A percentile compares a stretch with the other conserved stretches of the same genome.
phyloP scores from a whole-genome alignment of 768 basidiomycete genomes.

The Psilocybe cubensis region DNA sequence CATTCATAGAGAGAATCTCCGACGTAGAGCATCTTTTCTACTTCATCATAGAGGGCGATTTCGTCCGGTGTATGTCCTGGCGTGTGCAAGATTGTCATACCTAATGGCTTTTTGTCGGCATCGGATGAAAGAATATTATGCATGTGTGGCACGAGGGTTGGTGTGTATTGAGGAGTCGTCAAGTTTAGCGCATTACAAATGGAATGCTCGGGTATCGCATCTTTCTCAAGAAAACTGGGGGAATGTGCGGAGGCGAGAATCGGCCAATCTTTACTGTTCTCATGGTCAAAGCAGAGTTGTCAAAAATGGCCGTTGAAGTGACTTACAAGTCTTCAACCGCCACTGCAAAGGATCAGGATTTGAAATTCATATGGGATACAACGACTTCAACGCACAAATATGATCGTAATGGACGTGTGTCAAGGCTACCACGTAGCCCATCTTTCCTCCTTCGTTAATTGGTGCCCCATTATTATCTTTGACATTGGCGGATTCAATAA shows the following conservation, averaged over 20 bases:
- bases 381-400: slow-evolving; percentile 44
- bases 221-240: slow-evolving; percentile 44
- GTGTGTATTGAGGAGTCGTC: slow-evolving; percentile 46
- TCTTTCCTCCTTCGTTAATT: slow-evolving; percentile 43
- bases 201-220: slow-evolving; percentile 46
- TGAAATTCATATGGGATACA: background rate
- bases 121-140: slow-evolving; percentile 31
- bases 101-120: slow-evolving; percentile 27
- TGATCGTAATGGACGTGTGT: slow-evolving; percentile 65
- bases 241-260: slow-evolving; percentile 53
- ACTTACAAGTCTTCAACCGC: slow-evolving; percentile 53
- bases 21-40: slow-evolving; percentile 56
- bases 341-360: slow-evolving; percentile 31
- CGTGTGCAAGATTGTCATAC: slow-evolving; percentile 52
- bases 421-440: slow-evolving; percentile 50
- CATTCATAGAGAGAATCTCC: slow-evolving; percentile 62
- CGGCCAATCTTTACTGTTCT: slow-evolving; percentile 39
- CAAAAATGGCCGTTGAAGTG: background rate
- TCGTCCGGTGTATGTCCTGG: slow-evolving; percentile 65
- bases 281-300: background rate
- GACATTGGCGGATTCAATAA: slow-evolving; percentile 50
- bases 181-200: slow-evolving; percentile 47
- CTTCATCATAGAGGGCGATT: slow-evolving; percentile 53
- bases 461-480: slow-evolving; percentile 44
- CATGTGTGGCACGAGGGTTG: slow-evolving; percentile 48